These are phyloP conservation scores for Kurtzmaniella fragi DNA, from an alignment of 805 yeast species.

Conservation along the genomic window DNA sequence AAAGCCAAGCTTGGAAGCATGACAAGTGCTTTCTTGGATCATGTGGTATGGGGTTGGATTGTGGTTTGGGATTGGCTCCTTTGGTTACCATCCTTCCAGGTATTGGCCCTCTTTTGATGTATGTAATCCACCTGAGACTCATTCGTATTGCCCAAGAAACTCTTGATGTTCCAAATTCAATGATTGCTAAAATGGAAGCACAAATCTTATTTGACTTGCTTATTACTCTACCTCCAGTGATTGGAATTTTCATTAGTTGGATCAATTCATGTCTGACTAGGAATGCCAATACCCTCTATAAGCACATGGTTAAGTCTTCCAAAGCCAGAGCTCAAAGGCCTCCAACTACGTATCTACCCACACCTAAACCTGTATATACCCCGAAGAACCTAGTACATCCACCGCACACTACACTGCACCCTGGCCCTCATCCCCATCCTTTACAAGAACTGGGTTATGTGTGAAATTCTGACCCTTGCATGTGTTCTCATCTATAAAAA, in stretches of 20 bases:
- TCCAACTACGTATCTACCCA: conserved; percentile 16
- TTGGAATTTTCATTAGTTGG: conserved; percentile 79
- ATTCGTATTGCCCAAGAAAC: conserved; percentile 54
- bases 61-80: conserved; percentile 79
- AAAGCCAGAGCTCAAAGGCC: conserved; percentile 12
- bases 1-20: conserved; percentile 78
- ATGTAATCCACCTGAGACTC: conserved; percentile 67
- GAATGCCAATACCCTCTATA: conserved; percentile 76
- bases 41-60: conserved; percentile 55
- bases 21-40: conserved; percentile 82
- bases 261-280: conserved; percentile 81
- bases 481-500: too few relatives aligned
- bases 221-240: conserved; percentile 71
- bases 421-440: too few relatives aligned
- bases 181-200: conserved; percentile 67
- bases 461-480: too few relatives aligned
- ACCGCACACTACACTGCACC: too few relatives aligned
- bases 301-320: conserved; percentile 15
- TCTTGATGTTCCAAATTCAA: conserved; percentile 51
- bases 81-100: conserved; percentile 63
- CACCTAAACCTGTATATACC: not conserved
- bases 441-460: too few relatives aligned
- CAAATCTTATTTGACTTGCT: conserved; percentile 72
- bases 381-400: too few relatives aligned
- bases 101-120: conserved; percentile 82